A percentile compares a stretch with the other conserved stretches of the same genome.
These are phyloP conservation scores for Pythium periplocum DNA, from an alignment of 352 stramenopile genomes.

Conservation along the genomic window DNA sequence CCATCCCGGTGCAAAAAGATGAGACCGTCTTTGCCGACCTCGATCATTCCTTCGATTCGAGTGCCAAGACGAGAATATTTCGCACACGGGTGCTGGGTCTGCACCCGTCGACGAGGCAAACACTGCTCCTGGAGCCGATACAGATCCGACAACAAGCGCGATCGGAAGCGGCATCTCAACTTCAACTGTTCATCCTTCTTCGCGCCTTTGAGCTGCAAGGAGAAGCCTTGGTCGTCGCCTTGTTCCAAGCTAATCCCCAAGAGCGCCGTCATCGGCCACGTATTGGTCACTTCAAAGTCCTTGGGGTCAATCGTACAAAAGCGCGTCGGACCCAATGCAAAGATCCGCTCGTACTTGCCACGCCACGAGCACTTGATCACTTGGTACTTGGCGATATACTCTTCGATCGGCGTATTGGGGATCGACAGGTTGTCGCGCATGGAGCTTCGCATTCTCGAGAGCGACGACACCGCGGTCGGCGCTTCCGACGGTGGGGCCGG, in stretches of 20 bases:
- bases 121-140: slow-evolving; percentile 62
- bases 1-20: slow-evolving; percentile 33
- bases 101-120: slow-evolving; percentile 21
- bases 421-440: slow-evolving; percentile 24
- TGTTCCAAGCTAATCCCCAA: slow-evolving; percentile 53
- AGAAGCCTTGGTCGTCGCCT: slow-evolving; percentile 55
- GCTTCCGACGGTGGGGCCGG: slow-evolving; percentile 1
- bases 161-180: slow-evolving; percentile 70
- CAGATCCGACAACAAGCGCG: slow-evolving; percentile 73
- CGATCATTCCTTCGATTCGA: slow-evolving; percentile 39
- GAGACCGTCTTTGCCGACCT: slow-evolving; percentile 58
- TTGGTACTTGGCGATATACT: slow-evolving; percentile 82
- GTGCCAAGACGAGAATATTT: slow-evolving; percentile 59
- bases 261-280: slow-evolving; percentile 64
- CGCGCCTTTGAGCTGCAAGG: slow-evolving; percentile 48
- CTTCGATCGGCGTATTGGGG: slow-evolving; percentile 54
- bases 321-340: slow-evolving; percentile 68
- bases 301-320: slow-evolving; percentile 85
- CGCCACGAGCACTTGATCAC: slow-evolving; percentile 81
- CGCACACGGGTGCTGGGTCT: slow-evolving; percentile 44
- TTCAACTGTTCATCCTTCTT: slow-evolving; percentile 86
- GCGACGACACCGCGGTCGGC: slow-evolving; percentile 3
- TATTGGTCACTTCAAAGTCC: slow-evolving; percentile 87
- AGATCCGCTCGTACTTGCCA: slow-evolving; percentile 84
- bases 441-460: slow-evolving; percentile 7